Evolutionary conservation across 192 early-diverging fungal genomes (phyloP).

Genomic region (Borealophlyctis nickersoniae): DNA sequence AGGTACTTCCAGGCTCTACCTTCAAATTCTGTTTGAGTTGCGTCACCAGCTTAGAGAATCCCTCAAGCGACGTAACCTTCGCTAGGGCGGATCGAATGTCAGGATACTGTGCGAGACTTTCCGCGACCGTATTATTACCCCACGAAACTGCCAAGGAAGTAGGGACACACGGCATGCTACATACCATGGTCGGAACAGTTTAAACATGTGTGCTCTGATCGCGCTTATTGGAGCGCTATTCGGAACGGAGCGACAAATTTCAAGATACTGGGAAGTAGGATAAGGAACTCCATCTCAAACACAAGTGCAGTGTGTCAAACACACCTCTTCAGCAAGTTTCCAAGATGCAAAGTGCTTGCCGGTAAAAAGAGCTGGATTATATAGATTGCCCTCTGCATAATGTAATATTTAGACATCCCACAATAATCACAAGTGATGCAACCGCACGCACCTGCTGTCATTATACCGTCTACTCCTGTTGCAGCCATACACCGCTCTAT

Average conservation of each 20-base stretch:
- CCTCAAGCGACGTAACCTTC: constrained; percentile 55
- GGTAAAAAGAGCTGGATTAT: constrained; percentile 85
- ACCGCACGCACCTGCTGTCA: constrained; percentile 64
- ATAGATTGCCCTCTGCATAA: constrained; percentile 48
- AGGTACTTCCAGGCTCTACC: constrained; percentile 21
- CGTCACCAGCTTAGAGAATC: constrained; percentile 52
- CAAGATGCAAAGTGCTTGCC: constrained; percentile 63
- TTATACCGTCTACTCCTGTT: constrained; percentile 92
- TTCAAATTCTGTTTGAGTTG: constrained; percentile 55
- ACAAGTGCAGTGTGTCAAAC: background rate
- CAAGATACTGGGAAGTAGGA: constrained; percentile 63
- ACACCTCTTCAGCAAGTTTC: constrained; percentile 71
- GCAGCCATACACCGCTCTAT: constrained; percentile 72
- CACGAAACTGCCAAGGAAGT: background rate
- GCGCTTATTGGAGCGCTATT: constrained; percentile 57
- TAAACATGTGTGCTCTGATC: constrained; percentile 90
- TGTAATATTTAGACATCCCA: too few relatives aligned
- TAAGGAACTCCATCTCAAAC: background rate
- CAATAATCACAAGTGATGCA: too few relatives aligned
- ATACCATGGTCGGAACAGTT: constrained; percentile 68
- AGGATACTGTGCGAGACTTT: constrained; percentile 67
- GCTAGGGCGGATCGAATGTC: constrained; percentile 77
- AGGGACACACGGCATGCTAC: background rate
- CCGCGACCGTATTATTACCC: constrained; percentile 25
- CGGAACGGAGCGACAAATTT: constrained; percentile 68